Conservation (phyloP, 2,329 filamentous ascomycete genomes). For the Microcyclospora pomicola region DNA sequence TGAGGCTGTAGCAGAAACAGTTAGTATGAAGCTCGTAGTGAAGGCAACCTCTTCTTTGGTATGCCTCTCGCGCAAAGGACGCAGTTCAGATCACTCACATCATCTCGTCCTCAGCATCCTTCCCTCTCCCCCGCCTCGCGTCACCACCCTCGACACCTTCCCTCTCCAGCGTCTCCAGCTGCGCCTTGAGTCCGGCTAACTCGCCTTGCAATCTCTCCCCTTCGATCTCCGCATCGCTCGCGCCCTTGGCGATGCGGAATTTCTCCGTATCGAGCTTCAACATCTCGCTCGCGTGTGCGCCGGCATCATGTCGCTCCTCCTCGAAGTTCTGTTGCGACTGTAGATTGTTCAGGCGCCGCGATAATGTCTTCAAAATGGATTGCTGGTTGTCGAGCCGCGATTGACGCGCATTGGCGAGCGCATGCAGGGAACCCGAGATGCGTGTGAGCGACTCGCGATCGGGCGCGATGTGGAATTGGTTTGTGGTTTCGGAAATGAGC, state of each 20-base stretch:
- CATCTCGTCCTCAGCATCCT: constrained; percentile 32
- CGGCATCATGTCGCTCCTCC: constrained; percentile 57
- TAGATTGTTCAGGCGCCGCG: constrained; percentile 61
- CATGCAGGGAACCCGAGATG: constrained; percentile 68
- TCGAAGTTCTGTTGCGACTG: constrained; percentile 66
- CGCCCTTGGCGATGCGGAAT: constrained; percentile 86
- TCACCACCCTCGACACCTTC: constrained; percentile 67
- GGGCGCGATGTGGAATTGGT: constrained; percentile 86
- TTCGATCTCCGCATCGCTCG: constrained; percentile 80
- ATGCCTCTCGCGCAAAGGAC: neutral
- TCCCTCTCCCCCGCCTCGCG: constrained; percentile 30
- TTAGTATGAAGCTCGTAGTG: neutral
- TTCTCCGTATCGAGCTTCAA: constrained; percentile 82
- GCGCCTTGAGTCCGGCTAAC: constrained; percentile 57
- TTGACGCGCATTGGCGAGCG: constrained; percentile 71
- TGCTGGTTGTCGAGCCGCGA: constrained; percentile 44
- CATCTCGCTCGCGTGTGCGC: constrained; percentile 71
- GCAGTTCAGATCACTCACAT: constrained; percentile 25
- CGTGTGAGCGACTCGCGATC: constrained; percentile 76
- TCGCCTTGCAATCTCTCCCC: constrained; percentile 79
- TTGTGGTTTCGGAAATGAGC: constrained; percentile 79
- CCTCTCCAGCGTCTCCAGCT: constrained; percentile 68
- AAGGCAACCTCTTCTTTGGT: neutral
- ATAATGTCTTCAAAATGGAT: constrained; percentile 40
- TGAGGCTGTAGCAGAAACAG: constrained; percentile 41